Evolutionary conservation across 805 yeast genomes (phyloP), one percentile per base, ranked within the genome.

Genomic region (Lachancea sp.): DNA sequence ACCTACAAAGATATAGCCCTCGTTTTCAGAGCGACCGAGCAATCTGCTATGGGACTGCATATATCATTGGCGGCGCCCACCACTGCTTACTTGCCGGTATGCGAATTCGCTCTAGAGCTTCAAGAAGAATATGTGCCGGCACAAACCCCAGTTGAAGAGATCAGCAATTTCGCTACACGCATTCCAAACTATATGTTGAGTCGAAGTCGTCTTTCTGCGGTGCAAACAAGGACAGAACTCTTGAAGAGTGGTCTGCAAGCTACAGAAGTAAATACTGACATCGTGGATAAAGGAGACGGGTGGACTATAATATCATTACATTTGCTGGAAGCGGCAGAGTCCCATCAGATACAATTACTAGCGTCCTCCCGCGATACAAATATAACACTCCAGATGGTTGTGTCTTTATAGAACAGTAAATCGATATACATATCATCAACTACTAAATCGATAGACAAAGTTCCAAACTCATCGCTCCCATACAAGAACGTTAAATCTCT

Each of bases 251-350:
- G 17, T 16, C 12, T 16, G 11, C 17, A 13, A 16, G 4, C 17
- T 15, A 3, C 19, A 32, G 35, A 32, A 32, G 15, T 5, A 32
- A 7, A 30, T 11, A 2, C 29, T 10, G 36, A 38, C 11, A 25
- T 38, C 8, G 17, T 43, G 25, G 46, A 43, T 38, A 32, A 43
- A 18, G 46, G 46, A 9, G 32, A 32, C 32, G 46, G 46, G n/a
- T 43, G 46, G 46, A 25, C 42, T 16, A 43, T 43, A n/a, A n/a
- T 43, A 2, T 42, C 46, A 4, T 11, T 43, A 17, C 18, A 25
- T 17, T 8, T 43, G 3, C 20, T 37, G 13, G 36, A 43, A 17
- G 15, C 31, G 2, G 13, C 27, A 15, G n/a, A 12, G 4, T 17
- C 22, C n/a, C 38, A 43, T 32, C 17, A 22, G 11, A 11, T 43